Evolutionary conservation across 2,329 filamentous ascomycete species (phyloP), one percentile per base, ranked within the genome.

Genomic region (Lizonia empirigonia): DNA sequence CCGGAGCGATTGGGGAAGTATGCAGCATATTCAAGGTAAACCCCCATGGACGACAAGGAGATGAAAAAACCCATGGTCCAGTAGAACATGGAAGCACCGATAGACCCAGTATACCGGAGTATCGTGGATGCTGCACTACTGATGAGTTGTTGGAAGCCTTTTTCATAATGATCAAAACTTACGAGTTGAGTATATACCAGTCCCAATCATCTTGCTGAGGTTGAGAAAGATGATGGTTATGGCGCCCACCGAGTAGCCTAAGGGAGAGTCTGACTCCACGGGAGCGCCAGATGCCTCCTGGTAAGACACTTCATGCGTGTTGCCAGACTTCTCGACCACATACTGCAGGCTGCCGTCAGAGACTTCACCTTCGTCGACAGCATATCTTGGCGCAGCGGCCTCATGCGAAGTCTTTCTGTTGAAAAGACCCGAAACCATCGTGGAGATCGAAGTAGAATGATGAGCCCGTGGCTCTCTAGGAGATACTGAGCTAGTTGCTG

Each of bases 1-100:
- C 85, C 86, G 2, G 82, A 86, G 7, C 86, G 81, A 62, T 82
- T 87, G 0, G 85, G 85, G 51, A 88, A 89, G 55, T 85, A 88
- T 1, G 82, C 78, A 0, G 84, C 80, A 12, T 82, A 81, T 61
- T 89, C 86, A 7, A 88, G 79, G 49, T 88, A 88, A 0, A 86
- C 79, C 0, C 77, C 73, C 3, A 87, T 77, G 1, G 80, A 80
- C 2, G 81, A 77, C 0, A 77, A 65, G 0, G 84, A 80, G 42
- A 86, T 82, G 27, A 87, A 39, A 49, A 82, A 82, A 3, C 86
- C 86, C 10, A 88, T 76, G 1, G 81, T 69, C 85, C 86, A 88
- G 70, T 83, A 88, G 12, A 89, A 77, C 48, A 89, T 70, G 26
- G 79, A 76, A 1, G 88, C 69, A 0, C 86, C 86, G 7, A 88